Conservation (phyloP, 2,329 filamentous ascomycete genomes). For the Dendryphion nanum region DNA sequence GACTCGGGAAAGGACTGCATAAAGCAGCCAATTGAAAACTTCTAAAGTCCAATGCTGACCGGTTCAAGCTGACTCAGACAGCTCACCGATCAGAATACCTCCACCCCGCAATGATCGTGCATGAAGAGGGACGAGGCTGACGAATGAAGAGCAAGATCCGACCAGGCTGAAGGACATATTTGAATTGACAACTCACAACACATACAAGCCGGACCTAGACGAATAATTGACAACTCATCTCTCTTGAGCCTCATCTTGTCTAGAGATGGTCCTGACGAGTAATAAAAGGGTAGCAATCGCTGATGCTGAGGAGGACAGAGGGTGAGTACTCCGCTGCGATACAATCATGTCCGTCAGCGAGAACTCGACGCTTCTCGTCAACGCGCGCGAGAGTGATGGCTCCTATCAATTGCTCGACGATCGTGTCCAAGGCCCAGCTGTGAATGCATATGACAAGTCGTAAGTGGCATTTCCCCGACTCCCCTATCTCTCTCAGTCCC, state of each 20-base stretch:
- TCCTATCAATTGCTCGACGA: conserved; percentile 5
- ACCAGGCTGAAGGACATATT: conserved; percentile 22
- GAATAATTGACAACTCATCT: conserved; percentile 16
- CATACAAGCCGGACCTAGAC: conserved; percentile 15
- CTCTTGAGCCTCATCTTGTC: conserved; percentile 19
- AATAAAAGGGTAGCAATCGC: too few species aligned
- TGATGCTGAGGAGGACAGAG: background rate
- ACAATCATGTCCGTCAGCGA: conserved; percentile 16
- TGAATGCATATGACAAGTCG: conserved; percentile 14
- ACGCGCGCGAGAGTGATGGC: conserved; percentile 7
- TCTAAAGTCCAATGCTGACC: background rate
- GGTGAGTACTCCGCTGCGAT: background rate
- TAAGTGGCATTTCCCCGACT: conserved; percentile 8
- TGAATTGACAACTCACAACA: conserved; percentile 21
- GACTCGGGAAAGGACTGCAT: too few species aligned
- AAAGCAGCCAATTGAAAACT: background rate
- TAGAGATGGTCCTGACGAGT: too few species aligned
- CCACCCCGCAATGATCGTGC: background rate
- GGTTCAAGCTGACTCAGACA: background rate
- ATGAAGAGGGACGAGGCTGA: conserved; percentile 13
- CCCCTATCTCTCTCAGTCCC: background rate
- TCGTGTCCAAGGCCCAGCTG: conserved; percentile 2
- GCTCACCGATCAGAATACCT: background rate
- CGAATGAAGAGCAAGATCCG: conserved; percentile 14
- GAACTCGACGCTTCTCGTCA: conserved; percentile 8